Evolutionary conservation across 1,139 yeast genomes (phyloP).

Genomic region (Blastobotrys serpentis): DNA sequence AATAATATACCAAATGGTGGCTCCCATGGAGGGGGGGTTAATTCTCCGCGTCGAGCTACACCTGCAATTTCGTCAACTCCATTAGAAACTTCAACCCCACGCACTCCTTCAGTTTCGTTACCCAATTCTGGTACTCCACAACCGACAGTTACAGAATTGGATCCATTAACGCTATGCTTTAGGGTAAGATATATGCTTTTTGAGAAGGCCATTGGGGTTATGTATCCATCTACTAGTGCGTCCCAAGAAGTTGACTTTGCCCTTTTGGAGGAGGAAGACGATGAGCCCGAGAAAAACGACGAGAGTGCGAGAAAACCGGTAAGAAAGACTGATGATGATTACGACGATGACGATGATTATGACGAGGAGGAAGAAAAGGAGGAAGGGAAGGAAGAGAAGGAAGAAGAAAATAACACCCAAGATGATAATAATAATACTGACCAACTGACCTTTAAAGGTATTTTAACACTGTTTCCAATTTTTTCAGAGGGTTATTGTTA

Average conservation of each 20-base stretch:
- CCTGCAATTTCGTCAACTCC: slow-evolving; percentile 14
- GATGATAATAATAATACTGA: slow-evolving; percentile 12
- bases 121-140: slow-evolving; percentile 12
- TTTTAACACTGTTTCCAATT: too few relatives aligned
- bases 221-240: slow-evolving; percentile 31
- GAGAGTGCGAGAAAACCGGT: slow-evolving; percentile 15
- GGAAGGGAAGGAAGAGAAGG: slow-evolving; percentile 17
- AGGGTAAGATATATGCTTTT: slow-evolving; percentile 44
- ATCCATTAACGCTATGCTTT: slow-evolving; percentile 39
- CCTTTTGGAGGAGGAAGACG: slow-evolving; percentile 34
- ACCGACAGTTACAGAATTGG: slow-evolving; percentile 25
- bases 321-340: slow-evolving; percentile 32
- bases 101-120: slow-evolving; percentile 14
- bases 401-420: slow-evolving; percentile 12
- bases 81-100: slow-evolving; percentile 11
- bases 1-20: not conserved
- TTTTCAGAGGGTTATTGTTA: too few relatives aligned
- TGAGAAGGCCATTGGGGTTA: slow-evolving; percentile 37
- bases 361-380: slow-evolving; percentile 28
- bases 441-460: slow-evolving; percentile 13
- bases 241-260: slow-evolving; percentile 31
- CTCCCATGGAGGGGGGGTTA: not conserved
- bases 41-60: slow-evolving; percentile 11
- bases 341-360: slow-evolving; percentile 33
- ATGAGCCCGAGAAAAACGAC: slow-evolving; percentile 4